A percentile compares a stretch with the other conserved stretches of the same genome.
These are phyloP conservation scores for Saccharomyces jurei DNA, from an alignment of 805 yeast genomes.

Conservation along the genomic window DNA sequence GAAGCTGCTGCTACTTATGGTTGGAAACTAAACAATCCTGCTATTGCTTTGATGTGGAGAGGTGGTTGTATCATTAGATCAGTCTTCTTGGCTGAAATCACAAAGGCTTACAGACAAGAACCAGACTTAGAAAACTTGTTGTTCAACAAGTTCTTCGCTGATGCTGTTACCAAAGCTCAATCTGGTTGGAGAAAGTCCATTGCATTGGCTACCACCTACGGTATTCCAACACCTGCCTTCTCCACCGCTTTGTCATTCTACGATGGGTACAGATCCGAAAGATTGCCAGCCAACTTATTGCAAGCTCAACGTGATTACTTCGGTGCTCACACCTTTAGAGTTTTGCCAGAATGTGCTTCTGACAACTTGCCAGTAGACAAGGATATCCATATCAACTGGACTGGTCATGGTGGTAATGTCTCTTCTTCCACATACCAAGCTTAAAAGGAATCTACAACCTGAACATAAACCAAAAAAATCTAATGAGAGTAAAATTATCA, in stretches of 20 bases:
- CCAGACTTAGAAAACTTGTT: conserved; percentile 92
- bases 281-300: conserved; percentile 92
- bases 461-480: background rate
- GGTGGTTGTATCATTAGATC: conserved; percentile 99
- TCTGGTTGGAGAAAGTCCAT: conserved; percentile 89
- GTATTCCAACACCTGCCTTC: conserved; percentile 97
- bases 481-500: background rate
- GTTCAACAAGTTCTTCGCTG: conserved; percentile 89
- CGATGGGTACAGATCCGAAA: conserved; percentile 96
- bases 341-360: conserved; percentile 77
- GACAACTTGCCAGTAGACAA: conserved; percentile 68
- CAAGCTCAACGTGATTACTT: conserved; percentile 99
- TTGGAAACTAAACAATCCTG: conserved; percentile 97
- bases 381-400: conserved; percentile 97
- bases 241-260: conserved; percentile 94
- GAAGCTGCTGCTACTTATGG: conserved; percentile 96
- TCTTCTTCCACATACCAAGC: conserved; percentile 94
- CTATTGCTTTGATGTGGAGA: conserved; percentile 99
- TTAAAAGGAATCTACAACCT: conserved; percentile 32
- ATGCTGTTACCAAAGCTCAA: conserved; percentile 91
- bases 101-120: conserved; percentile 88
- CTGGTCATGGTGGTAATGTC: conserved; percentile 97
- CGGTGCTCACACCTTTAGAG: conserved; percentile 98
- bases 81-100: conserved; percentile 93
- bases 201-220: conserved; percentile 67